Conservation (phyloP, 345 rosid species). For the Arabidopsis thaliana region DNA sequence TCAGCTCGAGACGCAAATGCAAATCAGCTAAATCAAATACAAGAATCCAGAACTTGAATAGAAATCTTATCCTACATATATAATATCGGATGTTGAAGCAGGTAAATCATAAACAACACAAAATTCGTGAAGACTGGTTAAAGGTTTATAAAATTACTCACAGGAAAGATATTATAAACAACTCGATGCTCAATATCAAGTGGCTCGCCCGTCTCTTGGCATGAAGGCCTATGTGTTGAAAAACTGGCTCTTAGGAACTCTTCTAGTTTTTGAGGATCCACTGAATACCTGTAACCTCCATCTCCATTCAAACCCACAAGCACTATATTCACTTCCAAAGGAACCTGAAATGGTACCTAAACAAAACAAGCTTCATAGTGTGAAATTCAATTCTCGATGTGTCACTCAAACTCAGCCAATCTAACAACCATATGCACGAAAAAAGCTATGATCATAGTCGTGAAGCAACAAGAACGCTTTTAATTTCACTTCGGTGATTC, state of each 20-base stretch:
- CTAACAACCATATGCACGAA: conserved; percentile 4
- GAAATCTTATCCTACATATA: background rate
- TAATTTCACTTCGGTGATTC: background rate
- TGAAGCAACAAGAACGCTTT: conserved; percentile 5
- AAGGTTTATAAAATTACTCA: conserved; percentile 44
- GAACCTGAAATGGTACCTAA: conserved; percentile 98
- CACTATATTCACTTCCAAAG: conserved; percentile 89
- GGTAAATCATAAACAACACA: background rate
- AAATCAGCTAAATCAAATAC: conserved; percentile 26
- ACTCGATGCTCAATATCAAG: conserved; percentile 92
- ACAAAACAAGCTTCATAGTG: conserved; percentile 5
- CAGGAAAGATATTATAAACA: conserved; percentile 80
- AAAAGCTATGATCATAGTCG: conserved; percentile 24
- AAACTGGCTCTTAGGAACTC: conserved; percentile 81
- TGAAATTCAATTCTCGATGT: conserved; percentile 1
- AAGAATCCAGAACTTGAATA: conserved; percentile 22
- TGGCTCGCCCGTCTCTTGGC: conserved; percentile 89
- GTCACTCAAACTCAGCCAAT: conserved; percentile 16
- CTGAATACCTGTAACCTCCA: conserved; percentile 79
- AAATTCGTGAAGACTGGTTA: conserved; percentile 18
- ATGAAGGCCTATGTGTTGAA: conserved; percentile 78
- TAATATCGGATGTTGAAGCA: background rate
- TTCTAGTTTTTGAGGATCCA: conserved; percentile 78
- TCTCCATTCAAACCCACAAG: conserved; percentile 87
- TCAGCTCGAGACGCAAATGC: conserved; percentile 1